A percentile compares a stretch with the other conserved stretches of the same genome.
Conservation (phyloP, 2,329 filamentous ascomycete species). For the Fusarium secorum region DNA sequence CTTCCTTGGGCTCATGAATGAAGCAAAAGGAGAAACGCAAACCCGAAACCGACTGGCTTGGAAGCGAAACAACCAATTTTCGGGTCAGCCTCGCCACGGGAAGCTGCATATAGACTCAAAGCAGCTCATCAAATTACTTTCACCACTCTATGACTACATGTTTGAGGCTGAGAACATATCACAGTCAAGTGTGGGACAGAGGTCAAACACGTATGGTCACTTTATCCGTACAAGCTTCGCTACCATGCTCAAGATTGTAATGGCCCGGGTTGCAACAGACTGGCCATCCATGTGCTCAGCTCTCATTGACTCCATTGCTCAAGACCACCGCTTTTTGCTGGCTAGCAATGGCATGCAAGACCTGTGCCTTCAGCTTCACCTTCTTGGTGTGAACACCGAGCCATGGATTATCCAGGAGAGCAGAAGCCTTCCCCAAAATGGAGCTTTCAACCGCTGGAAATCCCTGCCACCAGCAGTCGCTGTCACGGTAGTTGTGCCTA, state of each 20-base stretch:
- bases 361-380: constrained; percentile 48
- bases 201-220: constrained; percentile 35
- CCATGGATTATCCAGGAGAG: constrained; percentile 41
- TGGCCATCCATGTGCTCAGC: constrained; percentile 43
- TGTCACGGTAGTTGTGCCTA: constrained; percentile 49
- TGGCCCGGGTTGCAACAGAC: constrained; percentile 47
- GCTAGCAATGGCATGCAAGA: constrained; percentile 48
- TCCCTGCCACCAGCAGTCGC: constrained; percentile 48
- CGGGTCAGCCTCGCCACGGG: constrained; percentile 29
- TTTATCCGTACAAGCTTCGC: constrained; percentile 52
- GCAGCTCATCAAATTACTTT: constrained; percentile 51
- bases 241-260: constrained; percentile 50
- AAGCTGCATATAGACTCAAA: constrained; percentile 47
- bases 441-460: constrained; percentile 49
- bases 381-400: constrained; percentile 46
- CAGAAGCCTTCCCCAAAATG: constrained; percentile 26
- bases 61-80: constrained; percentile 48
- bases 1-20: constrained; percentile 38
- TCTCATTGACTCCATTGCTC: constrained; percentile 43
- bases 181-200: constrained; percentile 4
- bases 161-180: constrained; percentile 52
- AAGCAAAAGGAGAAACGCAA: constrained; percentile 30
- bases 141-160: constrained; percentile 55
- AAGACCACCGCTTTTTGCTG: constrained; percentile 43
- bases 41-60: constrained; percentile 46